phyloP scores from a whole-genome alignment of 2,329 filamentous ascomycete species.

The Coniochaeta prunicola region DNA sequence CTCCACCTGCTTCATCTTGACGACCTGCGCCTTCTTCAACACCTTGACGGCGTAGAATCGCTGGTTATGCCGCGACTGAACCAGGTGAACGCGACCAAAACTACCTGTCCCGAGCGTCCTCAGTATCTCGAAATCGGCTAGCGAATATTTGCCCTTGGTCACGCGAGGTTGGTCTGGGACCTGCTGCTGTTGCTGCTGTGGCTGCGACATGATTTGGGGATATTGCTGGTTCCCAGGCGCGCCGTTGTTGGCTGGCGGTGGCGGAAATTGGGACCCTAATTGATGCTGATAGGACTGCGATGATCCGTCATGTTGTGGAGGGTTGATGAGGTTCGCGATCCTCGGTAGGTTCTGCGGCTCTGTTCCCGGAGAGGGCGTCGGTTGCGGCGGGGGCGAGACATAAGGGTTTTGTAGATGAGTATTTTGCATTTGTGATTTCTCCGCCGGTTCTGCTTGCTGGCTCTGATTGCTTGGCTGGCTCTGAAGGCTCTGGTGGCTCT shows the following conservation, averaged over 20 bases:
- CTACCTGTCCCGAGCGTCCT: constrained; percentile 93
- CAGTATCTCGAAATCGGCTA: constrained; percentile 82
- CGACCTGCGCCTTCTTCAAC: constrained; percentile 94
- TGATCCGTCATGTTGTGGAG: constrained; percentile 39
- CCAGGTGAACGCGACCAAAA: constrained; percentile 92
- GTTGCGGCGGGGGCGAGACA: constrained; percentile 15
- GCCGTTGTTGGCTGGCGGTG: constrained; percentile 18
- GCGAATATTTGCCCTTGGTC: constrained; percentile 95
- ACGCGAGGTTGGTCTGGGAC: constrained; percentile 43
- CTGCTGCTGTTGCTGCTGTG: constrained; percentile 18
- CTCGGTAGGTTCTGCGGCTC: constrained; percentile 66
- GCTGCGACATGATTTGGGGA: constrained; percentile 3
- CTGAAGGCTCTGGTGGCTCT: constrained; percentile 8
- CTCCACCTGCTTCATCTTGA: constrained; percentile 99
- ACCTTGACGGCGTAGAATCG: constrained; percentile 98
- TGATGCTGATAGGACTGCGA: constrained; percentile 21
- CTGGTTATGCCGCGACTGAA: constrained; percentile 97
- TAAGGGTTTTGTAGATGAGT: constrained; percentile 21
- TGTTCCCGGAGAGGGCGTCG: constrained; percentile 31
- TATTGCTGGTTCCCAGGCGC: constrained; percentile 12
- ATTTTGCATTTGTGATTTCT: constrained; percentile 22
- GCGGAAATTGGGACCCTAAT: constrained; percentile 13
- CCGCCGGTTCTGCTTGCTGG: neutral
- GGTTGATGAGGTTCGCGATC: constrained; percentile 79
- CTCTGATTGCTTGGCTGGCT: constrained; percentile 14